Evolutionary conservation across 768 basidiomycete species (phyloP).

Genomic region (Pisolithus microcarpus): DNA sequence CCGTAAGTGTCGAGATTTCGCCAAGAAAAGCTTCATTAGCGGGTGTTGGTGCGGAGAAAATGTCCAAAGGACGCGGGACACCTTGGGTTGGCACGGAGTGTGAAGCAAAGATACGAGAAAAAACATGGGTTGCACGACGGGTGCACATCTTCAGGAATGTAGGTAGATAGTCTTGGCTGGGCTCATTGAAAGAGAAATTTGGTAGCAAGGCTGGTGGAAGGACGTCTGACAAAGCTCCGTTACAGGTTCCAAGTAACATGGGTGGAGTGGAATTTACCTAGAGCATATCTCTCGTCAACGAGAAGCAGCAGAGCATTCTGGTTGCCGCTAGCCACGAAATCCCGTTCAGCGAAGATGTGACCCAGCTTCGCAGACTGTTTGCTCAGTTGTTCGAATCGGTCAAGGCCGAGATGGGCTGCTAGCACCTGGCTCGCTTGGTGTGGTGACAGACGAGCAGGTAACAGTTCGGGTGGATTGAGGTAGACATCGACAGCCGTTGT

Average conservation of each 20-base stretch:
- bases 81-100: constrained; percentile 25
- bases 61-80: constrained; percentile 31
- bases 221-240: constrained; percentile 35
- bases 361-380: constrained; percentile 21
- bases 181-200: constrained; percentile 38
- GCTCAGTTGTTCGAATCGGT: constrained; percentile 49
- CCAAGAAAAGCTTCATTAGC: constrained; percentile 33
- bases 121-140: constrained; percentile 51
- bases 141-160: constrained; percentile 52
- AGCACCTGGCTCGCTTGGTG: constrained; percentile 54
- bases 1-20: constrained; percentile 40
- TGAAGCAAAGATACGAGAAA: constrained; percentile 45
- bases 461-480: constrained; percentile 40
- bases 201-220: constrained; percentile 45
- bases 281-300: constrained; percentile 46
- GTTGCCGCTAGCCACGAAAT: constrained; percentile 52
- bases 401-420: constrained; percentile 66
- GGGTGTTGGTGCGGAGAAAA: constrained; percentile 36
- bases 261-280: constrained; percentile 36
- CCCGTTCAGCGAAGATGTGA: constrained; percentile 27
- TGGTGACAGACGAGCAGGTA: constrained; percentile 37
- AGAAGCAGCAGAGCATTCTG: constrained; percentile 48
- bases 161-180: constrained; percentile 31
- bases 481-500: constrained; percentile 53
- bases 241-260: background rate